Evolutionary conservation across 2,329 filamentous ascomycete species (phyloP), one percentile per base, ranked within the genome.

Genomic region (Aspergillus luchuensis): DNA sequence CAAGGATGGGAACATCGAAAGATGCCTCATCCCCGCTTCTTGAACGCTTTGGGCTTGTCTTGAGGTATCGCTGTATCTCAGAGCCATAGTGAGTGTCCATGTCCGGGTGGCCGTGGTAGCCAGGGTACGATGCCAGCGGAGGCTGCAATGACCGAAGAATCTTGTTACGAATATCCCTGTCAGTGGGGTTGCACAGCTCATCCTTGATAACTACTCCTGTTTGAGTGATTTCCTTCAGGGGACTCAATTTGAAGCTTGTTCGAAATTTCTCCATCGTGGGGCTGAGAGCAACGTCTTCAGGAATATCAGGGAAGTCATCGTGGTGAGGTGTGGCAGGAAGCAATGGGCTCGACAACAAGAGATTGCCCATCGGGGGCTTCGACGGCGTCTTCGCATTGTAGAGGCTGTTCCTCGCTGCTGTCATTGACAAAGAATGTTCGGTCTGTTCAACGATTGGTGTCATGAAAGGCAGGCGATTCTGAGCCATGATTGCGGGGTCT

Each of bases 401-500:
- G 80, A 74, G 84, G 84, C 66, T 84, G 84, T 74, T 85, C 84
- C 67, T 81, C 81, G 57, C 81, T 72, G 65, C 82, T 78, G 56
- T 86, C 83, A 28, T 87, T 4, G 85, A 84, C 38, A 98, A 79
- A 0, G 93, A 97, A 10, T 89, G 90, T 76, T 99, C 95, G 0
- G 95, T 99, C 69, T 92, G 89, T 76, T 99, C 95, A 1, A 95
- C 94, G 66, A 99, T 99, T 1, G 95, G 95, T 0, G 95, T 99
- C 95, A 99, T 98, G 75, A 98, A 99, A 3, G 94, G 95, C 8
- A 98, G 82, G 57, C 93, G 89, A 76, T 93, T 97, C 71, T 97
- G 96, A 61, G 92, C 92, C 75, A 89, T 84, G 74, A 92, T 85
- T 38, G 80, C 85, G 71, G 91, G 87, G 76, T 97, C 91, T 72